Evolutionary conservation across 139 green algal genomes (phyloP), one percentile per base, ranked within the genome.

Genomic region (Limnomonas spitsbergensis): DNA sequence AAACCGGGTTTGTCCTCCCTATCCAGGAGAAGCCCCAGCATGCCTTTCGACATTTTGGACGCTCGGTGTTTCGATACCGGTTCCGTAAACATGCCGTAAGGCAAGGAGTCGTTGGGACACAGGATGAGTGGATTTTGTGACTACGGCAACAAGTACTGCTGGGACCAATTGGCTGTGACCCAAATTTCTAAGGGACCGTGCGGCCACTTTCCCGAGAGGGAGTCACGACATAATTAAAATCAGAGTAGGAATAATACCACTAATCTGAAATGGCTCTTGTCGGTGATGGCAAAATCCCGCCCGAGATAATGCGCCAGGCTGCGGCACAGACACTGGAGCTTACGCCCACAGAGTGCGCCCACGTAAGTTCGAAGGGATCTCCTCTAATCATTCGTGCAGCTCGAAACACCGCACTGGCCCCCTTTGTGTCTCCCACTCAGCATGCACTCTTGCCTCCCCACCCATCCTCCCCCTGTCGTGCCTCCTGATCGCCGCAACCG

Each of bases 271-370:
- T 70, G 56, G 56, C 29, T 24, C 9, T 70, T 24, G 24, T 32
- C 31, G 68, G 68, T 32, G 68, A 74, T 53, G 68, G 29, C 40
- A 74, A 74, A 47, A 74, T 74, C 68, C 68, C 68, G 9, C 68
- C 68, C 34, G 68, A 74, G 68, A 74, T 74, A 53, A 74, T 47
- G 35, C 35, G 68, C 4, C 34, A n/a, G 68, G 68, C 68, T n/a
- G 34, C 34, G 14, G 36, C 29, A 3, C 20, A 74, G 24, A 74
- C 68, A 27, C 7, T 74, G 14, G 68, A 42, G 36, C 36, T 74
- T 14, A 74, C 68, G 35, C 68, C 68, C 20, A 32, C 68, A 3
- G 68, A 40, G 26, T 24, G 24, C 14, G 36, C 68, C 7, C 68
- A 74, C 24, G 68, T 74, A 47, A 42, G 68, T 74, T 14, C 61